Percentiles rank a stretch among this genome's conserved stretches.
phyloP scores from a whole-genome alignment of 441 rosid genomes.

The California macrophylla region DNA sequence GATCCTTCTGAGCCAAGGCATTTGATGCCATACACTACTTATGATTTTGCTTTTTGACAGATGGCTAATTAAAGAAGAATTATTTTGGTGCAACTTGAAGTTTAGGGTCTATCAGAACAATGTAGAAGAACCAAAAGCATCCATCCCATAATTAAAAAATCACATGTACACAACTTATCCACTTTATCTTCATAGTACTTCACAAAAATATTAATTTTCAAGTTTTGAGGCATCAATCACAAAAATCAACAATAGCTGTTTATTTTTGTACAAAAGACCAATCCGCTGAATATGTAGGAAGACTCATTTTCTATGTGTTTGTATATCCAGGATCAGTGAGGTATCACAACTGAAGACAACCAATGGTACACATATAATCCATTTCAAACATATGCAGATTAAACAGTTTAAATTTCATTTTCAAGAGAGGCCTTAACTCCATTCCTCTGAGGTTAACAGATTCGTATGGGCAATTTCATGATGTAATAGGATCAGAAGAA shows the following conservation, averaged over 20 bases:
- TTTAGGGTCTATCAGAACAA: not conserved
- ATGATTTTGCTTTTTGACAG: not conserved
- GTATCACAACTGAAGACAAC: too few relatives aligned
- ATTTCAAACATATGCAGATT: not conserved
- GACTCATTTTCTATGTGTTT: not conserved
- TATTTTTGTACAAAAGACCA: not conserved
- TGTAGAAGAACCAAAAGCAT: not conserved
- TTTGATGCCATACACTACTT: not conserved
- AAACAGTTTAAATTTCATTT: not conserved
- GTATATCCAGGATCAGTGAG: not conserved
- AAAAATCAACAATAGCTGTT: not conserved
- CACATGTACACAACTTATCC: not conserved
- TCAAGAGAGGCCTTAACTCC: slow-evolving; percentile 2
- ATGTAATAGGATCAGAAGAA: not conserved
- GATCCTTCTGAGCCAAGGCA: not conserved
- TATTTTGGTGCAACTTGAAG: not conserved
- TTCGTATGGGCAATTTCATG: not conserved
- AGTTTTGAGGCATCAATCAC: not conserved
- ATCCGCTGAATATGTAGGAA: not conserved
- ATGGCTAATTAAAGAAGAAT: not conserved
- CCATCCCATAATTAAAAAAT: not conserved
- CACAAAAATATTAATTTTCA: not conserved
- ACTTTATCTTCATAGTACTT: not conserved
- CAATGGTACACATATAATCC: not conserved
- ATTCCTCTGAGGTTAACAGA: not conserved